Evolutionary conservation across 805 yeast species (phyloP), one percentile per base, ranked within the genome.

Genomic region (Candida maesae): DNA sequence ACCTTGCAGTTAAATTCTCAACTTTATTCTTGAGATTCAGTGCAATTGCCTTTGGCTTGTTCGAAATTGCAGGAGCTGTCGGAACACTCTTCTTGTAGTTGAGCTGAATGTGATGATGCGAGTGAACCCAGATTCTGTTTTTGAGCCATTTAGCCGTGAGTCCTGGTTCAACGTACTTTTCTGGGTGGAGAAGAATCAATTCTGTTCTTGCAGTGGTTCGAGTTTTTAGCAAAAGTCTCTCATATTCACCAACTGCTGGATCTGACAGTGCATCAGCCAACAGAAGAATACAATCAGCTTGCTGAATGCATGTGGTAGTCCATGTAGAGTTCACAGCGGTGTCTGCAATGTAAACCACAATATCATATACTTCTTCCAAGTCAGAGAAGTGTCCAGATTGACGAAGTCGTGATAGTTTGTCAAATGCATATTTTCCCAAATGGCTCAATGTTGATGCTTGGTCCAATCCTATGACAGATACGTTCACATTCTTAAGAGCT

Each of bases 71-170:
- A 6, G 39, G 14, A 12, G 33, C 16, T 3, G 34, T 20, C 4
- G 33, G 14, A 3, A 40, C 23, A 3, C 12, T 17, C 15, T 48
- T 38, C 19, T 55, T 59, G 15, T 58, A 52, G 21, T 63, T 67
- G 78, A 90, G 80, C 52, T 87, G 95, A 12, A 91, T 76, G 59
- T 91, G 98, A 59, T 93, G 97, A 57, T 91, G 96, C 0, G 88
- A 79, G 48, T 87, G 87, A 4, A 93, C 88, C 98, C 98, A 93
- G 2, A 80, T 74, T 47, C 99, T 68, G 44, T 77, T 78, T 53
- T 84, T 84, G 36, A 93, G 68, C 98, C 98, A 91, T 36, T 71
- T 69, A 33, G 79, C 79, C 0, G 97, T 89, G 8, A 84, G 71
- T 0, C 99, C 99, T 0, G 95, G 91, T 19, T 74, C 74, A 5